Percentiles rank a stretch among this genome's conserved stretches.
Conservation (phyloP, 768 basidiomycete genomes). For the Boletus bicolor region DNA sequence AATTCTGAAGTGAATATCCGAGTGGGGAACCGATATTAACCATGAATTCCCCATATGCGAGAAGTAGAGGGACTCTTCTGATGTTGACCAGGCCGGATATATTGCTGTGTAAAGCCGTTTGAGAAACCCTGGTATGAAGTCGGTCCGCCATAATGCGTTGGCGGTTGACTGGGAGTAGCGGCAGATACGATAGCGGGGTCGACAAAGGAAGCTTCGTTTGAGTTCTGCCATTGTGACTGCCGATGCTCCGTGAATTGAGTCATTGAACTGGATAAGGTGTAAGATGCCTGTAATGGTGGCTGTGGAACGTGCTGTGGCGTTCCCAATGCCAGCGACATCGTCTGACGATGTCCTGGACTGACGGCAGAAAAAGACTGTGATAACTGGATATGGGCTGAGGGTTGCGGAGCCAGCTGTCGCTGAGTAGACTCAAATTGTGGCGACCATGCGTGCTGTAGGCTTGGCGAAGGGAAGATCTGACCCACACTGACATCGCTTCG, state of each 20-base stretch:
- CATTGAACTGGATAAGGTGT: conserved; percentile 6
- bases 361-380: conserved; percentile 9
- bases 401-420: conserved; percentile 8
- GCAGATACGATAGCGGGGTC: conserved; percentile 27
- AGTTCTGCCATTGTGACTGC: conserved; percentile 13
- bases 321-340: conserved; percentile 14
- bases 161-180: conserved; percentile 1
- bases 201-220: conserved; percentile 5
- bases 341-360: conserved; percentile 13
- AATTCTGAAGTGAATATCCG: background rate
- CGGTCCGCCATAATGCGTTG: conserved; percentile 2
- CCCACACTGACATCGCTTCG: conserved; percentile 13
- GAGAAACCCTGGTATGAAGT: conserved; percentile 14
- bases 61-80: conserved; percentile 18
- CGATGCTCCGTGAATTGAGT: conserved; percentile 9
- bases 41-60: conserved; percentile 25
- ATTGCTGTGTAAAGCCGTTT: conserved; percentile 12
- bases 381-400: conserved; percentile 11
- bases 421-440: conserved; percentile 27
- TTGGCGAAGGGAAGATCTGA: conserved; percentile 14
- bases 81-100: conserved; percentile 20
- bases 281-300: conserved; percentile 10
- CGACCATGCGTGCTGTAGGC: conserved; percentile 19
- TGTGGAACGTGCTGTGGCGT: conserved; percentile 18
- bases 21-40: conserved; percentile 12